Base-by-base conservation (phyloP, 2,329 filamentous ascomycete species). In the Trichocomaceae sp. region DNA sequence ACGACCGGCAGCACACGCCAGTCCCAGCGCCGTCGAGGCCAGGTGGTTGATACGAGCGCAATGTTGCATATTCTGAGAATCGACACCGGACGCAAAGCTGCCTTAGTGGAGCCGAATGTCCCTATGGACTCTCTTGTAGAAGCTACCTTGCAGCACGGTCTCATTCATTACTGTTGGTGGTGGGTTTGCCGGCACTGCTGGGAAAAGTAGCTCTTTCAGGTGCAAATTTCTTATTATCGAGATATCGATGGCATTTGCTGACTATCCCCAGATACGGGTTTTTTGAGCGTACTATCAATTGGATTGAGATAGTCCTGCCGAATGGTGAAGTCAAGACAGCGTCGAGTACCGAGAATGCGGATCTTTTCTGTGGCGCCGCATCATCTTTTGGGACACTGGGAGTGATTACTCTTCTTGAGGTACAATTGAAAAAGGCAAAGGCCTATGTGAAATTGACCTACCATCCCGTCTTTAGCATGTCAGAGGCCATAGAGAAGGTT, bases 1-100 rank as follows among this genome's bases (percentile, higher is more conserved):
- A 83, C 85, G 0, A 89, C 87, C 23, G 89, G 88, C 72, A 87
- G 83, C 68, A 90, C 87, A 33, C 83, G 87, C 7, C 77, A 78
- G 23, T 77, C 77, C 1, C 19, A 20, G 42, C 7, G 2, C 8
- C 70, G 74, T 23, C 75, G 23, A 26, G 42, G 19, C 42, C 19
- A 45, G 19, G 19, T 19, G 19, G 42, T 45, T n/a, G 42, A 76
- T 20, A 60, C 59, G 19, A 61, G 61, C 44, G 48, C 54, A 23
- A 56, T 65, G 9, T 51, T 47, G 42, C 19, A 45, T 45, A 13
- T 45, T 19, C 2, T 45, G 42, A 20, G 15, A 12, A 26, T 45
- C 9, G 42, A 45, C 7, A 45, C 19, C 19, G 89, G 70, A 1
- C 66, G 65, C 5, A 77, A 75, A 59, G 84, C 79, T 3, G 85